Base-by-base conservation (phyloP, 2,329 filamentous ascomycete genomes). In the Microdochium paspali region DNA sequence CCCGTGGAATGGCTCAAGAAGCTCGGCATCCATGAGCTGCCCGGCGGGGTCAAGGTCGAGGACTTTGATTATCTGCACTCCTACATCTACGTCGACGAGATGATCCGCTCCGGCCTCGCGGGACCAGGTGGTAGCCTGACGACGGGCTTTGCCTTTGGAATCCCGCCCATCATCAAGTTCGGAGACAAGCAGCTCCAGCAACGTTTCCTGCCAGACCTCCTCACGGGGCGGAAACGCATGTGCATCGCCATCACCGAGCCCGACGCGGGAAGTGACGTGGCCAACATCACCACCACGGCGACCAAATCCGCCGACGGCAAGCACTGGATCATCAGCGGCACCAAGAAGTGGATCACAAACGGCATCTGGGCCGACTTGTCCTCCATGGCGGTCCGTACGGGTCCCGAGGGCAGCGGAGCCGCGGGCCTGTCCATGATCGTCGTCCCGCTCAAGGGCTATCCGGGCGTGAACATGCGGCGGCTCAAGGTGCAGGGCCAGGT, bases 211-310 rank as follows among this genome's bases (percentile, higher is more conserved):
- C 84, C 85, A 0, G 82, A 85, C 45, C 69, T 89, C 1, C 68
- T 90, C 12, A 76, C 73, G 0, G 82, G 83, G 6, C 74, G 73
- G 58, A 87, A 82, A 65, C 71, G 85, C 39, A 72, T 73, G 13
- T 90, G 85, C 57, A 88, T 90, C 54, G 86, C 85, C 10, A 88
- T 90, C 56, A 90, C 86, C 0, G 86, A 90, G 60, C 86, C 86
- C 0, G 80, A 79, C 46, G 84, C 84, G 0, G 85, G 86, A 0
- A 82, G 76, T 46, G 85, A 90, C 59, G 86, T 90, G 1, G 82
- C 84, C 6, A 84, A 83, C 56, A 85, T 89, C 53, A 73, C 74
- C 3, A 88, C 85, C 0, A 85, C 79, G 0, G 85, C 85, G 2
- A 68, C 63, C 3, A 82, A 80, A 61, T 76, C 71, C 6, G 58